These are phyloP conservation scores for Spathaspora boniae DNA, from an alignment of 805 yeast species.

Conservation along the genomic window DNA sequence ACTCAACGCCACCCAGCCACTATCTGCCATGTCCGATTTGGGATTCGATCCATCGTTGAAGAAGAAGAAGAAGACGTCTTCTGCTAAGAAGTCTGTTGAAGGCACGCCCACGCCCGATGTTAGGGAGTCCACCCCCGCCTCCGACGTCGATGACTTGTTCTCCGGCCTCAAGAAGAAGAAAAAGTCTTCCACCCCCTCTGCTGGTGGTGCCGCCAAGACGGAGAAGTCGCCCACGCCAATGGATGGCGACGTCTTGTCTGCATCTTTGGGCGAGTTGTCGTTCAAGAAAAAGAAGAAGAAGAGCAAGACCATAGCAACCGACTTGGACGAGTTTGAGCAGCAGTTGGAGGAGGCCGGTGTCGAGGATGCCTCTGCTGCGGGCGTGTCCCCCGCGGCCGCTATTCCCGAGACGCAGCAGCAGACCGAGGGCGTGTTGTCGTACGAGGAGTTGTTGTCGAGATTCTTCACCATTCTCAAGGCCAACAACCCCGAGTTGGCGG, in stretches of 20 bases:
- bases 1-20: too few species aligned
- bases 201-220: constrained; percentile 1
- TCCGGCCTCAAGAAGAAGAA: constrained; percentile 75
- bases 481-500: constrained; percentile 97
- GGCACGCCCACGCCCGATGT: constrained; percentile 15
- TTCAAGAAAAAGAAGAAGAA: constrained; percentile 81
- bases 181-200: constrained; percentile 53
- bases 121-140: constrained; percentile 22
- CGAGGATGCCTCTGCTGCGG: constrained; percentile 38
- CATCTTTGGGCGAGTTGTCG: constrained; percentile 37
- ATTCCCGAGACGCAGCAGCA: constrained; percentile 19
- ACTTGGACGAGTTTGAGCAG: constrained; percentile 79
- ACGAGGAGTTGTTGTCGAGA: constrained; percentile 73
- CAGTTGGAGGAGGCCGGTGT: constrained; percentile 89
- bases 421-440: constrained; percentile 57
- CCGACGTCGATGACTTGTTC: constrained; percentile 55
- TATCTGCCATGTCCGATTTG: constrained; percentile 46
- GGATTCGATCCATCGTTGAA: constrained; percentile 75
- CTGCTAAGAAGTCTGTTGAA: too few species aligned
- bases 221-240: constrained; percentile 20
- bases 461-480: constrained; percentile 83
- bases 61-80: constrained; percentile 80
- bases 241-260: constrained; percentile 29
- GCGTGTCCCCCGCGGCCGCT: too few species aligned
- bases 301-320: constrained; percentile 54